Evolutionary conservation across 768 basidiomycete species (phyloP).

Genomic region (Plicaturopsis crispa): DNA sequence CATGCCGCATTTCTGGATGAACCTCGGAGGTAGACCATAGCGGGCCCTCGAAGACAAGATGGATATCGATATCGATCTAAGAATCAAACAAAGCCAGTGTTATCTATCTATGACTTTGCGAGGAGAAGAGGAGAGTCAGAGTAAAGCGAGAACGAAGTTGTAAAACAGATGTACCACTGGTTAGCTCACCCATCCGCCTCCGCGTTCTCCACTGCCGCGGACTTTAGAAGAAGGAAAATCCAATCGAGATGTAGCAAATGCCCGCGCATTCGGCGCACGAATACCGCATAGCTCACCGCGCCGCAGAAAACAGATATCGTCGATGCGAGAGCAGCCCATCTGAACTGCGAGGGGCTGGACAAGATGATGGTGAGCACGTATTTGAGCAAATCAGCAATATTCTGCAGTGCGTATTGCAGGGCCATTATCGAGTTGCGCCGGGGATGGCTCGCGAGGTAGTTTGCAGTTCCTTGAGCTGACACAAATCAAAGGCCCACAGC

Average conservation of each 20-base stretch:
- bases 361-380: conserved; percentile 15
- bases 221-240: too few relatives aligned
- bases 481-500: conserved; percentile 46
- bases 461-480: conserved; percentile 42
- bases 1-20: too few relatives aligned
- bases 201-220: too few relatives aligned
- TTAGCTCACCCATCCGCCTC: too few relatives aligned
- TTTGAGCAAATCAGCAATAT: conserved; percentile 19
- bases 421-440: conserved; percentile 33
- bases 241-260: conserved; percentile 21
- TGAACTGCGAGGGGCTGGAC: conserved; percentile 13
- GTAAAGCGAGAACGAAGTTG: too few relatives aligned
- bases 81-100: too few relatives aligned
- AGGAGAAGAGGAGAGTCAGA: too few relatives aligned
- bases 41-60: too few relatives aligned
- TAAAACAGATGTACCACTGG: too few relatives aligned
- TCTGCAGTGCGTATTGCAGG: conserved; percentile 31
- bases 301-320: conserved; percentile 22
- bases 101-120: too few relatives aligned
- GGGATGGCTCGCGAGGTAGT: conserved; percentile 33
- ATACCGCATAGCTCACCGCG: conserved; percentile 20
- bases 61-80: too few relatives aligned
- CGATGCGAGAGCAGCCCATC: conserved; percentile 15
- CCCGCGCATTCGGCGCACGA: conserved; percentile 22
- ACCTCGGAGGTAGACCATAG: too few relatives aligned